These are phyloP conservation scores for Coniferiporia sulphurascens DNA, from an alignment of 1,284 basidiomycete genomes.

Conservation along the genomic window DNA sequence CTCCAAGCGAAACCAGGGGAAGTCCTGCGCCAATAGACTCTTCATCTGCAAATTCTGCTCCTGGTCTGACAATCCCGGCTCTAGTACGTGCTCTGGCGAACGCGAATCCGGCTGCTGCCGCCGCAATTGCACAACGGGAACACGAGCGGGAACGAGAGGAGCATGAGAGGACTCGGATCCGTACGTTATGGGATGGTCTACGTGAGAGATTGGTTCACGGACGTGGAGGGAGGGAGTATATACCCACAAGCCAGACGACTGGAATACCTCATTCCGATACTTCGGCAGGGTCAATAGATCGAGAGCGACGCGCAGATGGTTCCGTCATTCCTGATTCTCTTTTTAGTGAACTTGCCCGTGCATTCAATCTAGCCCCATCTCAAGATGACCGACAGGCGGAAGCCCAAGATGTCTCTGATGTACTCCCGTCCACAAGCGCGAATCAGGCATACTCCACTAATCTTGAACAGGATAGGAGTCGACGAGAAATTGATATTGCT, in stretches of 20 bases:
- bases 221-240: conserved; percentile 7
- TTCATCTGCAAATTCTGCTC: neutral
- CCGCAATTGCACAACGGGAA: conserved; percentile 22
- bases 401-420: conserved; percentile 13
- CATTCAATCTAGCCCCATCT: conserved; percentile 66
- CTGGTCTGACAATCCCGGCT: neutral
- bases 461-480: conserved; percentile 14
- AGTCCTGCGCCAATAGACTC: neutral
- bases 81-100: conserved; percentile 12
- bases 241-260: conserved; percentile 6
- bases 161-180: conserved; percentile 36
- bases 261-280: neutral
- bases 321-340: conserved; percentile 56
- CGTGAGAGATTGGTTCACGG: conserved; percentile 56
- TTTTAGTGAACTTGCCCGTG: conserved; percentile 71
- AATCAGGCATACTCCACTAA: conserved; percentile 14
- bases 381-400: conserved; percentile 30
- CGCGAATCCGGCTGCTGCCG: conserved; percentile 7
- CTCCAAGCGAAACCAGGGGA: neutral
- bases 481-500: conserved; percentile 30
- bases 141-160: conserved; percentile 18
- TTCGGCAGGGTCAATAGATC: neutral
- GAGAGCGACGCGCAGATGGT: conserved; percentile 24
- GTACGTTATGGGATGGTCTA: conserved; percentile 60
- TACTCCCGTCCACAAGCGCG: neutral